These are phyloP conservation scores for Zarea fungicola DNA, from an alignment of 2,329 filamentous ascomycete species.

Conservation along the genomic window DNA sequence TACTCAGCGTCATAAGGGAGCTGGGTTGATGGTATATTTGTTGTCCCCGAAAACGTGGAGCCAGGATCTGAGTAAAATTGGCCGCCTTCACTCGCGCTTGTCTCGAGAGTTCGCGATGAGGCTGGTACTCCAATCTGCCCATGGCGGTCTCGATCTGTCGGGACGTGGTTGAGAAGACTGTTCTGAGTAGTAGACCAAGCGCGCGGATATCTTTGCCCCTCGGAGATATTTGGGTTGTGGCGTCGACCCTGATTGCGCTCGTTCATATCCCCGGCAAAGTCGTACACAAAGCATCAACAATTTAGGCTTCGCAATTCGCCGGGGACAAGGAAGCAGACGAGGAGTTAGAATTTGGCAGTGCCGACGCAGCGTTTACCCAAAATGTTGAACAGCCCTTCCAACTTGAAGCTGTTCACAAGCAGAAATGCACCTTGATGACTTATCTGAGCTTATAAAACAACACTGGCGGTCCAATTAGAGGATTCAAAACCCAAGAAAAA, in stretches of 20 bases:
- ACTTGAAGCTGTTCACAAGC: neutral
- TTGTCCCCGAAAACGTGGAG: constrained; percentile 43
- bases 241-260: constrained; percentile 2
- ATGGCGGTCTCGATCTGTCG: constrained; percentile 42
- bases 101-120: constrained; percentile 47
- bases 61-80: constrained; percentile 54
- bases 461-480: too few species aligned
- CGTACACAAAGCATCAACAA: constrained; percentile 4
- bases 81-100: constrained; percentile 48
- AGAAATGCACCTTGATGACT: too few species aligned
- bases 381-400: constrained; percentile 47
- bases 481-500: too few species aligned
- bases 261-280: constrained; percentile 12
- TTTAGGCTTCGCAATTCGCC: constrained; percentile 6
- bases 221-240: constrained; percentile 1
- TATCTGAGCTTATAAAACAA: too few species aligned
- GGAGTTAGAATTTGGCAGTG: constrained; percentile 6
- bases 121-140: constrained; percentile 46
- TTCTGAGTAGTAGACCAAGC: constrained; percentile 43
- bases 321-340: constrained; percentile 12
- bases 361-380: constrained; percentile 23
- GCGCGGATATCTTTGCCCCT: constrained; percentile 44
- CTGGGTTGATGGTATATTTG: constrained; percentile 50
- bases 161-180: constrained; percentile 26
- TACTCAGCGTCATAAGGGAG: constrained; percentile 62